Conservation (phyloP, 2,329 filamentous ascomycete genomes). For the Dryadomyces sulphureus region DNA sequence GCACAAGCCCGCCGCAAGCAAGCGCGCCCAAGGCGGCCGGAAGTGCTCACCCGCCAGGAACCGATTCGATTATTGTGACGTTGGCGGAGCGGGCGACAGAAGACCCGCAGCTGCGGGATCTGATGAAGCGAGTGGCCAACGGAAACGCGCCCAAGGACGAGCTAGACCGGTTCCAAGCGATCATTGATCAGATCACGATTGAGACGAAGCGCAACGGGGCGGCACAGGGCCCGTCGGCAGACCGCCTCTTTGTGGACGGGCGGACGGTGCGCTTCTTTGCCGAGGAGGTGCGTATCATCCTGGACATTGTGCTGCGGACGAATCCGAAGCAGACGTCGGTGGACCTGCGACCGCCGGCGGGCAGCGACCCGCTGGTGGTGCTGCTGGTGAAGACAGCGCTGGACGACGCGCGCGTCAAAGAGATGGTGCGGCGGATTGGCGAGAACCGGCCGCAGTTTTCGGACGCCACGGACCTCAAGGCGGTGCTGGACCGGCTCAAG, state of each 20-base stretch:
- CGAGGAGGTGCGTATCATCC: constrained; percentile 40
- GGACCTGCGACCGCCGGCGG: constrained; percentile 35
- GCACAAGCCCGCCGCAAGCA: constrained; percentile 14
- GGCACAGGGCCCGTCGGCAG: constrained; percentile 37
- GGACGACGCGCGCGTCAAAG: constrained; percentile 32
- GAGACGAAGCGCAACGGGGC: constrained; percentile 38
- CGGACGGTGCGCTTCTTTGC: constrained; percentile 45
- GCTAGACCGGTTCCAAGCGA: constrained; percentile 60
- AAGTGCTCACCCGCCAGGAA: constrained; percentile 14
- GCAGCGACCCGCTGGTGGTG: constrained; percentile 41
- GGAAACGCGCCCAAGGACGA: constrained; percentile 59
- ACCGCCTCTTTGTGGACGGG: constrained; percentile 38
- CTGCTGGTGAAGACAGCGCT: constrained; percentile 41
- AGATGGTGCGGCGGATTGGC: constrained; percentile 39
- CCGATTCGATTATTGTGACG: constrained; percentile 67
- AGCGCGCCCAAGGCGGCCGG: constrained; percentile 11
- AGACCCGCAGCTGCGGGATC: constrained; percentile 55
- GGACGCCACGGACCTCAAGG: constrained; percentile 39
- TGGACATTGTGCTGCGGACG: constrained; percentile 42
- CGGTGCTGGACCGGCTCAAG: constrained; percentile 31
- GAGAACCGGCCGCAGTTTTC: constrained; percentile 33
- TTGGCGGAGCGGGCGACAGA: constrained; percentile 61
- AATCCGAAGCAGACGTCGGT: constrained; percentile 40
- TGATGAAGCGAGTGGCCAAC: constrained; percentile 73
- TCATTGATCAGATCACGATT: constrained; percentile 63